phyloP scores from a whole-genome alignment of 257 asterid genomes.

The Penstemon davidsonii region DNA sequence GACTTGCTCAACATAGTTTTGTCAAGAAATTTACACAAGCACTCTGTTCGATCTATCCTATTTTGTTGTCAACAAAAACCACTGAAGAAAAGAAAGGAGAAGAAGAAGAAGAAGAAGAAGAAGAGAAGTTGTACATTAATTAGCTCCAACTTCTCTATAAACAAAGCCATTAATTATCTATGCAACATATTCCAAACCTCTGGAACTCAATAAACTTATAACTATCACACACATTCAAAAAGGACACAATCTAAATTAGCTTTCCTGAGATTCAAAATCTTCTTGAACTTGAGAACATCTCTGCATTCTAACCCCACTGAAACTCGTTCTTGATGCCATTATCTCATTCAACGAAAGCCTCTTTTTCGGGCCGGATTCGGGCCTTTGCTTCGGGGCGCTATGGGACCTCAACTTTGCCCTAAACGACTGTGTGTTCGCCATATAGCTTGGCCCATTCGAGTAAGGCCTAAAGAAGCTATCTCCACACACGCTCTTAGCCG shows the following conservation, averaged over 20 bases:
- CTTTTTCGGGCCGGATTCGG: slow-evolving; percentile 59
- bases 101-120: not conserved
- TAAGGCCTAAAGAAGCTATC: slow-evolving; percentile 62
- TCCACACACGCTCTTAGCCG: slow-evolving; percentile 75
- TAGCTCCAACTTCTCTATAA: slow-evolving; percentile 39
- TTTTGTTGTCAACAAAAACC: slow-evolving; percentile 9
- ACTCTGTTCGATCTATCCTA: slow-evolving; percentile 36
- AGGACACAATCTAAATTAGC: not conserved
- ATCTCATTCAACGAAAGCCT: slow-evolving; percentile 63
- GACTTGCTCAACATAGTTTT: slow-evolving; percentile 41
- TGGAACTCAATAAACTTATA: not conserved
- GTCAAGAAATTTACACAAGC: slow-evolving; percentile 56
- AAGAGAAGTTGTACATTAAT: slow-evolving; percentile 36
- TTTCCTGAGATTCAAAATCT: slow-evolving; percentile 41
- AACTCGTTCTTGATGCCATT: slow-evolving; percentile 85
- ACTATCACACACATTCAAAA: slow-evolving; percentile 1
- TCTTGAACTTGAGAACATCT: slow-evolving; percentile 64
- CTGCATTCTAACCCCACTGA: slow-evolving; percentile 87
- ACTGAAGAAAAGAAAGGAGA: slow-evolving; percentile 31
- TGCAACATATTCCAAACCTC: slow-evolving; percentile 23
- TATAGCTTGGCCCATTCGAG: slow-evolving; percentile 62
- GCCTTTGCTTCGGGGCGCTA: slow-evolving; percentile 84
- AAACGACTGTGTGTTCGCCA: slow-evolving; percentile 83
- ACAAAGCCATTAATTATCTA: slow-evolving; percentile 30
- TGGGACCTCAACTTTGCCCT: slow-evolving; percentile 73